phyloP scores from a whole-genome alignment of 345 rosid species.

The Linum usitatissimum region DNA sequence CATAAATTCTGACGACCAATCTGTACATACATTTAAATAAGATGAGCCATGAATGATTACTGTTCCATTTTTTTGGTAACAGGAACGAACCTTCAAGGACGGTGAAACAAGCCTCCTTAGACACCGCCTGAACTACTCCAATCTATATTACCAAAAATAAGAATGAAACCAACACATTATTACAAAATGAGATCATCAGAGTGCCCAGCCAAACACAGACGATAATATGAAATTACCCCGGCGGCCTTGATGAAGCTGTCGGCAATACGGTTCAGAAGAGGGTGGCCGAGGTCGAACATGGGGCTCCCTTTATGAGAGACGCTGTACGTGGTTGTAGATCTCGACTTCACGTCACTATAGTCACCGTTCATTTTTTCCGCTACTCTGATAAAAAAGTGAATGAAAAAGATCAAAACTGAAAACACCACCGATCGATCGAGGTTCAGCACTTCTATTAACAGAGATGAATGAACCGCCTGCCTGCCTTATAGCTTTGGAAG shows the following conservation, averaged over 20 bases:
- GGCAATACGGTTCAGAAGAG: conserved; percentile 83
- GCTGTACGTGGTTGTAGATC: conserved; percentile 45
- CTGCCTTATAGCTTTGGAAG: no score
- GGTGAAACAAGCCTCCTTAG: conserved; percentile 62
- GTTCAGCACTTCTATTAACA: no score
- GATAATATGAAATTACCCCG: conserved; percentile 27
- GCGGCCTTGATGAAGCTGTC: conserved; percentile 89
- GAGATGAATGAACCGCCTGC: no score
- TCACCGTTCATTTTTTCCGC: conserved; percentile 15
- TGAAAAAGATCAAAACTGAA: no score
- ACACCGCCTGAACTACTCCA: conserved; percentile 76
- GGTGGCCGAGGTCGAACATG: conserved; percentile 79
- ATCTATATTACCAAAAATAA: conserved; percentile 30
- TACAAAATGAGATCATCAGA: no score
- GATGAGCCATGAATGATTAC: background rate
- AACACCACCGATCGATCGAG: no score
- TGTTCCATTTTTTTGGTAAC: background rate
- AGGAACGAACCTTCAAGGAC: conserved; percentile 42
- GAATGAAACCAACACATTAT: background rate
- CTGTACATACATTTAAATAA: background rate
- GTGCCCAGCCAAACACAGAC: no score
- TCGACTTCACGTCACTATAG: conserved; percentile 36
- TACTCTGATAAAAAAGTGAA: no score
- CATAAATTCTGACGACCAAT: background rate
- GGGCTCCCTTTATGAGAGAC: conserved; percentile 13